phyloP scores from a whole-genome alignment of 1,284 basidiomycete genomes.

The Laetiporus sulphureus region DNA sequence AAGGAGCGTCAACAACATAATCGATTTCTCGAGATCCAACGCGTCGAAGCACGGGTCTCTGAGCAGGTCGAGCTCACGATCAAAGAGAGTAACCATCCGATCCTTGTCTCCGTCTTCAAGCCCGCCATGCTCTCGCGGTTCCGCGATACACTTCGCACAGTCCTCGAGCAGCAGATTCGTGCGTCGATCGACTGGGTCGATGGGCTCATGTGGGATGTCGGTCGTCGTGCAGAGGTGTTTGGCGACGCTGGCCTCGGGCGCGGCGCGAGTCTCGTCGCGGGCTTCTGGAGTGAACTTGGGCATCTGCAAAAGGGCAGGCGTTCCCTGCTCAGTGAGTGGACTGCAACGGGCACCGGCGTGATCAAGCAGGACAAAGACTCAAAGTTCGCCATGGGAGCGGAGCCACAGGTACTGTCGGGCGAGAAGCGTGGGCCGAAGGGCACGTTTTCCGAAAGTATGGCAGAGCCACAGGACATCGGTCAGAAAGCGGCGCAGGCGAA shows the following conservation, averaged over 20 bases:
- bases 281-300: slow-evolving; percentile 61
- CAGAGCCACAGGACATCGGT: slow-evolving; percentile 23
- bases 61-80: slow-evolving; percentile 47
- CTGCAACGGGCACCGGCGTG: slow-evolving; percentile 54
- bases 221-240: slow-evolving; percentile 52
- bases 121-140: slow-evolving; percentile 25
- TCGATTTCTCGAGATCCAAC: slow-evolving; percentile 52
- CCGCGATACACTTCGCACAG: not conserved
- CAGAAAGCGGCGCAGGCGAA: slow-evolving; percentile 11
- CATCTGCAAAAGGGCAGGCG: slow-evolving; percentile 34
- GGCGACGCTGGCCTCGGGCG: slow-evolving; percentile 49
- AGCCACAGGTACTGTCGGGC: slow-evolving; percentile 60
- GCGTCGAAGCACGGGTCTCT: slow-evolving; percentile 41
- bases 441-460: slow-evolving; percentile 40
- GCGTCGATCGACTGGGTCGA: slow-evolving; percentile 44
- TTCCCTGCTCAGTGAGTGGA: slow-evolving; percentile 37
- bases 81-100: slow-evolving; percentile 52
- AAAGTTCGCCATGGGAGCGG: slow-evolving; percentile 59
- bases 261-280: slow-evolving; percentile 43
- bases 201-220: slow-evolving; percentile 49
- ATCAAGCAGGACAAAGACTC: slow-evolving; percentile 40
- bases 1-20: slow-evolving; percentile 35
- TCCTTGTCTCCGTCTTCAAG: slow-evolving; percentile 54
- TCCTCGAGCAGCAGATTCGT: slow-evolving; percentile 13
- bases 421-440: slow-evolving; percentile 60